Conservation (phyloP, 2,329 filamentous ascomycete species). For the Ambrosiella beaveri region DNA sequence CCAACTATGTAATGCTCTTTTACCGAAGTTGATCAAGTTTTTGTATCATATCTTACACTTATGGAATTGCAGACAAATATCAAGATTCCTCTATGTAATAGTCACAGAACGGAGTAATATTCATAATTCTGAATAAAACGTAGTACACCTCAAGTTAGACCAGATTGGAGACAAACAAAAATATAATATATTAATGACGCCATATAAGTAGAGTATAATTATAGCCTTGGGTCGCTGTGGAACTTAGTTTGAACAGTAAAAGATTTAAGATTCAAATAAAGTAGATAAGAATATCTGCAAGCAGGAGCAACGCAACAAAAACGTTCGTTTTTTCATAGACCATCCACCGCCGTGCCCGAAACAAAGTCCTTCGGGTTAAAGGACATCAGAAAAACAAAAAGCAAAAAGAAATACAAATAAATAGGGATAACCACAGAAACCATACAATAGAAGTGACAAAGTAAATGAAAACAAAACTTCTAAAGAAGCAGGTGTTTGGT, state of each 20-base stretch:
- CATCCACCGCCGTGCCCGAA: slow-evolving; percentile 4
- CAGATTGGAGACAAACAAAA: too few species aligned
- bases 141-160: too few species aligned
- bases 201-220: too few species aligned
- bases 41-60: too few species aligned
- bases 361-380: not conserved
- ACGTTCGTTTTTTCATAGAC: slow-evolving; percentile 11
- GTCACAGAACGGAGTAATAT: too few species aligned
- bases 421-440: slow-evolving; percentile 1
- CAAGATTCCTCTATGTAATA: too few species aligned
- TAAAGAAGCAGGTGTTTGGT: not conserved
- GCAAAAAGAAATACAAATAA: slow-evolving; percentile 5
- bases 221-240: too few species aligned
- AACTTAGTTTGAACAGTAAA: not conserved
- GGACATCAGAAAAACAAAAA: not conserved
- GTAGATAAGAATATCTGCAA: not conserved
- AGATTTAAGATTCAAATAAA: not conserved
- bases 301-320: slow-evolving; percentile 1
- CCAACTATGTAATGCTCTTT: too few species aligned
- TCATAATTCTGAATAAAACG: too few species aligned
- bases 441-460: slow-evolving; percentile 11
- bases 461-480: slow-evolving; percentile 4
- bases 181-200: too few species aligned
- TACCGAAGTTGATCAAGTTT: too few species aligned
- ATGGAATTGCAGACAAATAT: too few species aligned